Conservation (phyloP, 129 eudicot genomes). For the Apium graveolens region DNA sequence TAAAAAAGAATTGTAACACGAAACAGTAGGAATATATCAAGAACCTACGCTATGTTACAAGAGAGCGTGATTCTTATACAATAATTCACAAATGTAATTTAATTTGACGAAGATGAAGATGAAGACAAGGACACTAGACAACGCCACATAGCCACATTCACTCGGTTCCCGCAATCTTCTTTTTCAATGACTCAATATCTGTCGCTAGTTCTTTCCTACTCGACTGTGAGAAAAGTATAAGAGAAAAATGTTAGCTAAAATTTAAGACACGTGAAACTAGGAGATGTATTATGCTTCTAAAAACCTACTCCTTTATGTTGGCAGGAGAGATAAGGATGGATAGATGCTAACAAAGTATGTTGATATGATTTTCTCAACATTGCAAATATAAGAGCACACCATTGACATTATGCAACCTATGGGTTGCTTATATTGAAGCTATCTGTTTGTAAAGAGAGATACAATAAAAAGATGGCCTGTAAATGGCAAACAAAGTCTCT, state of each 20-base stretch:
- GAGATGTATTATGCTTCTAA: not conserved
- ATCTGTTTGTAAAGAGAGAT: not conserved
- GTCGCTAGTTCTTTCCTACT: slow-evolving; percentile 56
- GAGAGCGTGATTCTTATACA: slow-evolving; percentile 10
- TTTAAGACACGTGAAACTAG: not conserved
- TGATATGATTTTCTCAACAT: not conserved
- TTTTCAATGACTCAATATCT: slow-evolving; percentile 52
- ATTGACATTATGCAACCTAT: not conserved
- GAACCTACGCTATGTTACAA: slow-evolving; percentile 18
- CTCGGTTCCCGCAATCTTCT: slow-evolving; percentile 58
- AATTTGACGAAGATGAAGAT: not conserved
- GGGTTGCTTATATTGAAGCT: not conserved
- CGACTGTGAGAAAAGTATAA: slow-evolving; percentile 27
- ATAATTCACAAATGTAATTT: not conserved
- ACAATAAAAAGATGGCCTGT: not conserved
- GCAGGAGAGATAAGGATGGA: not conserved
- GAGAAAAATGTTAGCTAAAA: not conserved
- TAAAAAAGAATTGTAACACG: not conserved
- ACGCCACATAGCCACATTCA: slow-evolving; percentile 7
- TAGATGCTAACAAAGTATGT: not conserved
- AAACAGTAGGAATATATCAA: not conserved
- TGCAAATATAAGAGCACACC: not conserved
- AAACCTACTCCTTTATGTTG: not conserved
- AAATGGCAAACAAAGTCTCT: not conserved
- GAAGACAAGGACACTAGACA: not conserved